Percentiles rank a stretch among this genome's conserved stretches.
Conservation (phyloP, 116 monocot genomes). For the Zostera marina region DNA sequence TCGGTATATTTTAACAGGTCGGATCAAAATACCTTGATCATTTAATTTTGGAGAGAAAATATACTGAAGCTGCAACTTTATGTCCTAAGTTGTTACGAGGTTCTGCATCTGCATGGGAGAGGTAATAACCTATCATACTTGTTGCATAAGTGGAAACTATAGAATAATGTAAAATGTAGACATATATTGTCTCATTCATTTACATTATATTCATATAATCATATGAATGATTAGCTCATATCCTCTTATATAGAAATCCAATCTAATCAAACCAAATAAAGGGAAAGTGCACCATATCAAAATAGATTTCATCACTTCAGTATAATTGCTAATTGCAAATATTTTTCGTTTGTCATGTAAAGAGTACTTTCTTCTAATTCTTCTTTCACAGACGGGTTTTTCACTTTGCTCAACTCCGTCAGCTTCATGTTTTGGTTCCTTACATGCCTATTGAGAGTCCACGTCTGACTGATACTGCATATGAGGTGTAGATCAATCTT, state of each 20-base stretch:
- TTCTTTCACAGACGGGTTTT: conserved; percentile 77
- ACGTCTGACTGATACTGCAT: conserved; percentile 72
- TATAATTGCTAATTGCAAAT: too few relatives aligned
- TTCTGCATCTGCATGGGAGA: conserved; percentile 93
- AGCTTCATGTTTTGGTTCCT: conserved; percentile 91
- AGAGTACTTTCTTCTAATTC: not conserved
- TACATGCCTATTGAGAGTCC: conserved; percentile 92
- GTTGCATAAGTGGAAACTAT: not conserved
- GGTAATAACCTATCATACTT: conserved; percentile 18
- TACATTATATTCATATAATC: too few relatives aligned
- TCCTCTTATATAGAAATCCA: too few relatives aligned
- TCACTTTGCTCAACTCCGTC: conserved; percentile 96
- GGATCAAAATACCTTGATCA: conserved; percentile 96
- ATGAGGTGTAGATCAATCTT: conserved; percentile 47
- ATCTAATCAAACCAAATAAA: too few relatives aligned
- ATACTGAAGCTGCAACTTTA: conserved; percentile 88
- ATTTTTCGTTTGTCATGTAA: not conserved
- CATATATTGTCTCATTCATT: conserved; percentile 2
- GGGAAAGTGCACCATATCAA: too few relatives aligned
- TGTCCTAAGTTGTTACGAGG: conserved; percentile 92
- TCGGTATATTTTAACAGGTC: conserved; percentile 31
- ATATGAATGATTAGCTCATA: too few relatives aligned
- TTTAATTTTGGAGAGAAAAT: conserved; percentile 86
- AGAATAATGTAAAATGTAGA: not conserved
- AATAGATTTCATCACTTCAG: too few relatives aligned